phyloP scores from a whole-genome alignment of 345 rosid genomes.

The Excoecaria agallocha region DNA sequence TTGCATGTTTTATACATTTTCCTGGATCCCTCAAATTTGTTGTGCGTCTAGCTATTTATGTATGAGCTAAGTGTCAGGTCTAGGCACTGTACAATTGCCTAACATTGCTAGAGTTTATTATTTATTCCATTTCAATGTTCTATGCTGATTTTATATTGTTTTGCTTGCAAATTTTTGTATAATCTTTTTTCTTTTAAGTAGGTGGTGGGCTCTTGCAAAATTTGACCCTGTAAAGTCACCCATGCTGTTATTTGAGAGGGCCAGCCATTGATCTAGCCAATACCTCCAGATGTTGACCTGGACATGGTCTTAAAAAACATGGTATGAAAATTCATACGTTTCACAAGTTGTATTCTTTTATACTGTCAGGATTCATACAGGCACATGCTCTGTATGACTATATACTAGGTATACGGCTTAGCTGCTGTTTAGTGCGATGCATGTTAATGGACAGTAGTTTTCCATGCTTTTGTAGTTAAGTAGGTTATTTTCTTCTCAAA shows the following conservation, averaged over 20 bases:
- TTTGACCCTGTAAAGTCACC: conserved; percentile 83
- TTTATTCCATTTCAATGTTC: background rate
- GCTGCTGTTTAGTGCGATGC: no score
- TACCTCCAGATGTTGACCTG: conserved; percentile 63
- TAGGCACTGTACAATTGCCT: background rate
- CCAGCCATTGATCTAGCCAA: conserved; percentile 62
- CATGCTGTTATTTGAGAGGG: conserved; percentile 84
- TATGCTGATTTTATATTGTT: background rate
- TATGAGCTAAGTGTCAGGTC: background rate
- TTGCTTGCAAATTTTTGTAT: background rate
- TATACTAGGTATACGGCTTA: background rate
- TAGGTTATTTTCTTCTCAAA: no score
- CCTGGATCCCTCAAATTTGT: no score
- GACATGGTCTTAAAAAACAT: conserved; percentile 67
- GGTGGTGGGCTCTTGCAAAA: conserved; percentile 98
- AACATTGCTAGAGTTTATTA: background rate
- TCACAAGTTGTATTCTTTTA: background rate
- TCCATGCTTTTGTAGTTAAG: background rate
- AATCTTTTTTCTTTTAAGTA: conserved; percentile 20
- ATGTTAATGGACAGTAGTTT: no score
- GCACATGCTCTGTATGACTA: background rate
- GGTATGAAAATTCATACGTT: conserved; percentile 39
- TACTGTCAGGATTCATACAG: background rate
- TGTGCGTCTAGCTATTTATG: no score
- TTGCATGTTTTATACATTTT: background rate